Evolutionary conservation across 768 basidiomycete genomes (phyloP).

Genomic region (Rhodotorula kratochvilovae): DNA sequence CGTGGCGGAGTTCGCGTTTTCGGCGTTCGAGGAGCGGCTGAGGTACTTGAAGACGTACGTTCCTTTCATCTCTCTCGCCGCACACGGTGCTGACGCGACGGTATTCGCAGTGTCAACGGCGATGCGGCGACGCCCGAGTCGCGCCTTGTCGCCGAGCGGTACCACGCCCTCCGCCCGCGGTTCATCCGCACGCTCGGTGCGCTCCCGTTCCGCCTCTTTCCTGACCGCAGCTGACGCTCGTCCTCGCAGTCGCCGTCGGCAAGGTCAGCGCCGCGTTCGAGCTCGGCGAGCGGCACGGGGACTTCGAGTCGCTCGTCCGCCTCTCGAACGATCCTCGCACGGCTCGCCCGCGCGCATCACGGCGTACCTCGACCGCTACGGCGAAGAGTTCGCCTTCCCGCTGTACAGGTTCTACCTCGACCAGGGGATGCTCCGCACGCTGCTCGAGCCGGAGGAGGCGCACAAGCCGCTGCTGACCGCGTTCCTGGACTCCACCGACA

Average conservation of each 20-base stretch:
- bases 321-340: conserved; percentile 63
- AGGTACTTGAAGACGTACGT: conserved; percentile 27
- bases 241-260: conserved; percentile 59
- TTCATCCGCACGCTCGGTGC: conserved; percentile 74
- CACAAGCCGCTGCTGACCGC: conserved; percentile 63
- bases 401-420: not conserved
- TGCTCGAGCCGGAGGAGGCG: conserved; percentile 70
- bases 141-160: conserved; percentile 62
- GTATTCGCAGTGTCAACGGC: conserved; percentile 12
- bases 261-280: conserved; percentile 67
- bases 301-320: conserved; percentile 77
- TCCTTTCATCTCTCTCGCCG: not conserved
- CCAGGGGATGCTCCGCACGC: conserved; percentile 62
- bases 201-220: conserved; percentile 43
- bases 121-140: conserved; percentile 56
- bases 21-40: conserved; percentile 41
- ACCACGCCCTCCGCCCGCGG: conserved; percentile 67
- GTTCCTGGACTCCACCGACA: conserved; percentile 62
- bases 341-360: conserved; percentile 51
- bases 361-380: conserved; percentile 69
- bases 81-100: not conserved
- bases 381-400: conserved; percentile 66
- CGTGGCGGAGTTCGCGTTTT: conserved; percentile 45
- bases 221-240: not conserved
- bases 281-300: conserved; percentile 79